Evolutionary conservation across 371 early-diverging fungal species (phyloP).

Genomic region (Blakeslea trispora): DNA sequence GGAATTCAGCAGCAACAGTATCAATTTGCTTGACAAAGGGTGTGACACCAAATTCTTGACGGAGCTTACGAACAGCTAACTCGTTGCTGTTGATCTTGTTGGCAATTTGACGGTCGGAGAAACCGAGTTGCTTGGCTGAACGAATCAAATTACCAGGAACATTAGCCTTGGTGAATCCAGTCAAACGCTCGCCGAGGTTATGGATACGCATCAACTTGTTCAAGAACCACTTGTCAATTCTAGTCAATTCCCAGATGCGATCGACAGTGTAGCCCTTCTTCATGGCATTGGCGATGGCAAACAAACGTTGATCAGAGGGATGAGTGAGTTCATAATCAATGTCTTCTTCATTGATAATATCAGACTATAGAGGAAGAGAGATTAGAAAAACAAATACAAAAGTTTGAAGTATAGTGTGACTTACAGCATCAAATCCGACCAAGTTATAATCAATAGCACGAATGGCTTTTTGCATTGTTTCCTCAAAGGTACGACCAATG

Average conservation of each 20-base stretch:
- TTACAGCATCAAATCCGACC: conserved; percentile 75
- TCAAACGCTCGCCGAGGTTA: conserved; percentile 43
- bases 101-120: conserved; percentile 89
- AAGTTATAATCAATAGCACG: conserved; percentile 87
- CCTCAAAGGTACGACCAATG: conserved; percentile 93
- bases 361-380: conserved; percentile 41
- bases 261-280: conserved; percentile 85
- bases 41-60: conserved; percentile 75
- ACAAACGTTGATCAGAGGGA: conserved; percentile 89
- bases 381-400: too few relatives aligned
- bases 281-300: conserved; percentile 90
- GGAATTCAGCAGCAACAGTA: conserved; percentile 97
- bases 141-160: conserved; percentile 61
- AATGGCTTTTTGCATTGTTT: conserved; percentile 95
- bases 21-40: conserved; percentile 97
- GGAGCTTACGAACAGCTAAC: conserved; percentile 80
- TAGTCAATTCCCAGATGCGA: conserved; percentile 81
- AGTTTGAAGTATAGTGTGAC: too few relatives aligned
- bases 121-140: conserved; percentile 87
- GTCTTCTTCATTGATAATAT: conserved; percentile 54
- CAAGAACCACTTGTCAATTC: conserved; percentile 95
- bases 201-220: conserved; percentile 79
- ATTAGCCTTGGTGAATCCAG: conserved; percentile 45
- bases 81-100: conserved; percentile 77
- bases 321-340: conserved; percentile 79